Evolutionary conservation across 129 eudicot species (phyloP).

Genomic region (Chrysanthemum makinoi): DNA sequence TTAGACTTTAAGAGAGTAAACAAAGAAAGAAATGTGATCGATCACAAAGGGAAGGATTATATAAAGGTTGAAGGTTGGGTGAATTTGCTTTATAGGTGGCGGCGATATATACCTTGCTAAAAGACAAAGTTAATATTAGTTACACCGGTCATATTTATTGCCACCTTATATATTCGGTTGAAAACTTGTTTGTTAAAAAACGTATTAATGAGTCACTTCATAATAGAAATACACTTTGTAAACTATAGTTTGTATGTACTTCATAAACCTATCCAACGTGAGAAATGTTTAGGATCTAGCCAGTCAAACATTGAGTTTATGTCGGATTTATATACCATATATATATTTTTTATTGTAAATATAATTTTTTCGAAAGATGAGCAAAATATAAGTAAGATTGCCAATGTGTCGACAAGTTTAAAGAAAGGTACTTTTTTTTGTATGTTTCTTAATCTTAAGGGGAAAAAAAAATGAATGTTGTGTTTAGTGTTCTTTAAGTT

Average conservation of each 20-base stretch:
- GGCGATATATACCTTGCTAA: constrained; percentile 26
- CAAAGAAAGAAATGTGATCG: constrained; percentile 4
- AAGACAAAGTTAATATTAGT: constrained; percentile 18
- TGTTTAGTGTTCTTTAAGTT: too few relatives aligned
- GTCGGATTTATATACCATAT: too few relatives aligned
- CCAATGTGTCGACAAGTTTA: background rate
- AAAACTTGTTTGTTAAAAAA: background rate
- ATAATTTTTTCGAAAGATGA: too few relatives aligned
- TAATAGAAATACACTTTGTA: background rate
- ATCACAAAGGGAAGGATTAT: background rate
- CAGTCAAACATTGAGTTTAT: too few relatives aligned
- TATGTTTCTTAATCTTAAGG: too few relatives aligned
- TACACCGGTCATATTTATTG: constrained; percentile 8
- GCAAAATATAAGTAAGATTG: too few relatives aligned
- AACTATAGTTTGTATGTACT: too few relatives aligned
- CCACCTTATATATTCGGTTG: background rate
- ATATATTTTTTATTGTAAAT: too few relatives aligned
- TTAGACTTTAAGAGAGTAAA: constrained; percentile 17
- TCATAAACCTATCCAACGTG: too few relatives aligned
- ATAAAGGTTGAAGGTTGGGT: constrained; percentile 14
- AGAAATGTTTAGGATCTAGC: too few relatives aligned
- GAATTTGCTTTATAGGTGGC: constrained; percentile 21
- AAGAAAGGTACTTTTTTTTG: background rate
- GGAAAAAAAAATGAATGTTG: too few relatives aligned
- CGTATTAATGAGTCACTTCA: background rate